Evolutionary conservation across 441 rosid species (phyloP).

Genomic region (Syzygium malaccense): DNA sequence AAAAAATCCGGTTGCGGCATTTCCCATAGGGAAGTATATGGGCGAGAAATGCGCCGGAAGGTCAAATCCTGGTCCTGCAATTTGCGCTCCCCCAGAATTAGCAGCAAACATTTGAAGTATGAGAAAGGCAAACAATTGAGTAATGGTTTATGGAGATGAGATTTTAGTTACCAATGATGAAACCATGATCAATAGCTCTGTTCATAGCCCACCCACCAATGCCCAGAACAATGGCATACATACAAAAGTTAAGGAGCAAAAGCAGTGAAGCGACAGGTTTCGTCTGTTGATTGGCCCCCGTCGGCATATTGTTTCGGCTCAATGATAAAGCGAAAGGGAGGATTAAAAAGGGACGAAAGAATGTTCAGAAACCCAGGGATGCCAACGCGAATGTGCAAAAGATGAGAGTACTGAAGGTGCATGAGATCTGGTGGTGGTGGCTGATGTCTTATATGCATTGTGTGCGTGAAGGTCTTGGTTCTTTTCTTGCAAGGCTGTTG

Average conservation of each 20-base stretch:
- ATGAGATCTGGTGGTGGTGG: background rate
- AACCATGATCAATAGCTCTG: conserved; percentile 73
- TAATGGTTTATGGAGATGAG: background rate
- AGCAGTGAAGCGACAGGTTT: conserved; percentile 59
- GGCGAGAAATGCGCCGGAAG: conserved; percentile 96
- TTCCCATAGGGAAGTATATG: conserved; percentile 87
- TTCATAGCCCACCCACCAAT: conserved; percentile 91
- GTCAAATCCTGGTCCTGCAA: conserved; percentile 47
- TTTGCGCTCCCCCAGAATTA: background rate
- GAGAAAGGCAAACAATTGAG: background rate
- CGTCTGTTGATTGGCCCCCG: conserved; percentile 48
- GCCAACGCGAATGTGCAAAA: background rate
- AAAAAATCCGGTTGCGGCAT: conserved; percentile 92
- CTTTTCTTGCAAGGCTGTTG: conserved; percentile 75
- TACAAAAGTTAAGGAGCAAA: conserved; percentile 68
- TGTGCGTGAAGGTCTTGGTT: conserved; percentile 31
- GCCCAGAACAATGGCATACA: conserved; percentile 64
- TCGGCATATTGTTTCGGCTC: background rate
- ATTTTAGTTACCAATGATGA: conserved; percentile 53
- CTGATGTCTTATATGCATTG: conserved; percentile 11
- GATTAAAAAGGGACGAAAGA: background rate
- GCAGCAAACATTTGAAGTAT: background rate
- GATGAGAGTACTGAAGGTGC: background rate
- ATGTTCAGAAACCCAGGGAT: background rate
- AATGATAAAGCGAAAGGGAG: conserved; percentile 2